Percentiles rank a stretch among this genome's conserved stretches.
Conservation (phyloP, 176 grass and related monocot species). For the Saccharum spontaneum region DNA sequence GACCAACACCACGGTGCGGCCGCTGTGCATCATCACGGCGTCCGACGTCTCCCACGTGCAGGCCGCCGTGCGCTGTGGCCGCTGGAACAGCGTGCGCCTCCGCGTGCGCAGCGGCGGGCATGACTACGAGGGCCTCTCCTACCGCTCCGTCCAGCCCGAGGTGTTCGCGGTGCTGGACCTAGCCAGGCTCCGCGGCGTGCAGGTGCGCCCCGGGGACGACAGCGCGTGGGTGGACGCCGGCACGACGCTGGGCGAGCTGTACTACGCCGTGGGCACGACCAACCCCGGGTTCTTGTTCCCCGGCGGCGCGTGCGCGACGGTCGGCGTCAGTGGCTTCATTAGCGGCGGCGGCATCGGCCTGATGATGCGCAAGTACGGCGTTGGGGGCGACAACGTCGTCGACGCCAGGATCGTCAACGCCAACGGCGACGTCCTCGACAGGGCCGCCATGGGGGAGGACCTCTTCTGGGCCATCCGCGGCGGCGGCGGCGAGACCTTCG, state of each 20-base stretch:
- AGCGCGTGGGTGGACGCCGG: conserved; percentile 34
- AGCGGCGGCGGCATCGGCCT: conserved; percentile 27
- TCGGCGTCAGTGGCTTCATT: conserved; percentile 20
- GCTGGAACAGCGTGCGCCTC: conserved; percentile 21
- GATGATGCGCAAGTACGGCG: conserved; percentile 35
- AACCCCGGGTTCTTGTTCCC: conserved; percentile 34
- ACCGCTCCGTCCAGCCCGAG: conserved; percentile 37
- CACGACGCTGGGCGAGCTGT: conserved; percentile 23
- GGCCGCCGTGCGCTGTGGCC: conserved; percentile 43
- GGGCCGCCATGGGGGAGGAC: conserved; percentile 46
- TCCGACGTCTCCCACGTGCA: conserved; percentile 44
- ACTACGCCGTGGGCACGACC: conserved; percentile 30
- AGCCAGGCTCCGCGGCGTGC: conserved; percentile 11
- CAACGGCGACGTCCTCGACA: conserved; percentile 37
- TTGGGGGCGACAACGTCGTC: conserved; percentile 15
- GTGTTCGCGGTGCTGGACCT: conserved; percentile 40
- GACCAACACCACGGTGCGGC: conserved; percentile 34
- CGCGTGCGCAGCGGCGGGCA: conserved; percentile 67
- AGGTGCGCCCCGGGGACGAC: background rate
- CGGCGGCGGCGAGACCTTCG: conserved; percentile 47
- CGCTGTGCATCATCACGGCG: conserved; percentile 44
- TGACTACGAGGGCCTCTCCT: conserved; percentile 69
- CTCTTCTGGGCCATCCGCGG: conserved; percentile 54
- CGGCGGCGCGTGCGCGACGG: conserved; percentile 16
- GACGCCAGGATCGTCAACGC: conserved; percentile 40